phyloP scores from a whole-genome alignment of 768 basidiomycete species.

The Xerocomellus chrysenteron region DNA sequence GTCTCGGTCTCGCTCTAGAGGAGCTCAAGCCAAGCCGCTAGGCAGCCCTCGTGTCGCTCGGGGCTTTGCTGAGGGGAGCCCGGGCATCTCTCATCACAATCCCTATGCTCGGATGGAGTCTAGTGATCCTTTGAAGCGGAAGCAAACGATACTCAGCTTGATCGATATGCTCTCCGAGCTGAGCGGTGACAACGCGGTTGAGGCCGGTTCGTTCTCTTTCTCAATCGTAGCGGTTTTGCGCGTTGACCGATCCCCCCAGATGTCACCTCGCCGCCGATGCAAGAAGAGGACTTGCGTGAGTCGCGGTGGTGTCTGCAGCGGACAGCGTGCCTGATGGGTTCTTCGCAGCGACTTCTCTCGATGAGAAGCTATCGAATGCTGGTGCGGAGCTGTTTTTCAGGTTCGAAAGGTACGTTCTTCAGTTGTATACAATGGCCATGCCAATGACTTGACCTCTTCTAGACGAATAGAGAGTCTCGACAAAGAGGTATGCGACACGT shows the following conservation, averaged over 20 bases:
- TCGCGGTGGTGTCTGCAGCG: background rate
- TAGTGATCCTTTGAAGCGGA: constrained; percentile 35
- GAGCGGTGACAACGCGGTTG: constrained; percentile 38
- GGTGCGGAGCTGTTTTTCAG: constrained; percentile 49
- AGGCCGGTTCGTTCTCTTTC: constrained; percentile 30
- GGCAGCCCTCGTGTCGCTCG: constrained; percentile 25
- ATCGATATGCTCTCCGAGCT: constrained; percentile 48
- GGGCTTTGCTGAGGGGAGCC: constrained; percentile 27
- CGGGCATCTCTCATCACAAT: constrained; percentile 25
- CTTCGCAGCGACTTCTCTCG: constrained; percentile 40
- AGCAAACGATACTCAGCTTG: constrained; percentile 46
- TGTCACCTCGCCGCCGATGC: constrained; percentile 31
- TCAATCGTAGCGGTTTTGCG: background rate
- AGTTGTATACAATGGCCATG: background rate
- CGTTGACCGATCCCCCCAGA: constrained; percentile 18
- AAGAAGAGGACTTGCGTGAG: constrained; percentile 47
- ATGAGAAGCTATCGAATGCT: constrained; percentile 50
- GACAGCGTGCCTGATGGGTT: constrained; percentile 6
- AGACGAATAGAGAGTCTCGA: constrained; percentile 50
- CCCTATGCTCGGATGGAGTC: constrained; percentile 31
- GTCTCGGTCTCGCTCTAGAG: constrained; percentile 27
- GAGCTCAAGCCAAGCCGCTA: constrained; percentile 25
- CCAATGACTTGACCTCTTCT: constrained; percentile 3
- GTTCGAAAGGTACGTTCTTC: constrained; percentile 43
- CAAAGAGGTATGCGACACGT: constrained; percentile 38